A percentile compares a stretch with the other conserved stretches of the same genome.
Conservation (phyloP, 345 rosid species). For the Geranium brycei region DNA sequence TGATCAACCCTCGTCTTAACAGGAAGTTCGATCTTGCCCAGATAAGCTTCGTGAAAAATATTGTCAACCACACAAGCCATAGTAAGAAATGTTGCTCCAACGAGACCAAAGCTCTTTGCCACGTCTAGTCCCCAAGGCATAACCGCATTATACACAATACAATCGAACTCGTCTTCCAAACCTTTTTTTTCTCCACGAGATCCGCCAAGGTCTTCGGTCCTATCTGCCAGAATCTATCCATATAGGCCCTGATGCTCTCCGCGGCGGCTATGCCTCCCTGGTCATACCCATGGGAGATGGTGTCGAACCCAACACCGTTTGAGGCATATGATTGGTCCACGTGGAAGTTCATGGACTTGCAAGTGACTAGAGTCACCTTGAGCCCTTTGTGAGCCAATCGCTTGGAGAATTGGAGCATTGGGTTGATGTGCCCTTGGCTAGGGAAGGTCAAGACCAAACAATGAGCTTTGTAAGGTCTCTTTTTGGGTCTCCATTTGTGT, state of each 20-base stretch:
- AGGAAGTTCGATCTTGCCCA: background rate
- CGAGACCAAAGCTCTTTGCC: slow-evolving; percentile 24
- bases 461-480: slow-evolving; percentile 10
- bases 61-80: slow-evolving; percentile 10
- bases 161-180: slow-evolving; percentile 19
- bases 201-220: slow-evolving; percentile 35
- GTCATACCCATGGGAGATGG: slow-evolving; percentile 34
- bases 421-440: slow-evolving; percentile 28
- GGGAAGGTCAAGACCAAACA: slow-evolving; percentile 21
- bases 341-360: background rate
- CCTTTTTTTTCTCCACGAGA: slow-evolving; percentile 22
- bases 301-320: slow-evolving; percentile 8
- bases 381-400: slow-evolving; percentile 21
- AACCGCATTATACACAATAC: slow-evolving; percentile 34
- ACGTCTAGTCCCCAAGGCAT: slow-evolving; percentile 40
- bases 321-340: slow-evolving; percentile 7
- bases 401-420: slow-evolving; percentile 28
- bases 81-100: slow-evolving; percentile 28
- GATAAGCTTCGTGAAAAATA: background rate
- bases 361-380: slow-evolving; percentile 16
- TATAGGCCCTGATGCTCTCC: slow-evolving; percentile 10
- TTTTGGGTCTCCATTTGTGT: slow-evolving; percentile 1
- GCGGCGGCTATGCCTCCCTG: slow-evolving; percentile 10
- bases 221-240: slow-evolving; percentile 23
- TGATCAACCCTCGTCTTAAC: background rate